Evolutionary conservation across 2,329 filamentous ascomycete species (phyloP).

Genomic region (Diaporthe sp.): DNA sequence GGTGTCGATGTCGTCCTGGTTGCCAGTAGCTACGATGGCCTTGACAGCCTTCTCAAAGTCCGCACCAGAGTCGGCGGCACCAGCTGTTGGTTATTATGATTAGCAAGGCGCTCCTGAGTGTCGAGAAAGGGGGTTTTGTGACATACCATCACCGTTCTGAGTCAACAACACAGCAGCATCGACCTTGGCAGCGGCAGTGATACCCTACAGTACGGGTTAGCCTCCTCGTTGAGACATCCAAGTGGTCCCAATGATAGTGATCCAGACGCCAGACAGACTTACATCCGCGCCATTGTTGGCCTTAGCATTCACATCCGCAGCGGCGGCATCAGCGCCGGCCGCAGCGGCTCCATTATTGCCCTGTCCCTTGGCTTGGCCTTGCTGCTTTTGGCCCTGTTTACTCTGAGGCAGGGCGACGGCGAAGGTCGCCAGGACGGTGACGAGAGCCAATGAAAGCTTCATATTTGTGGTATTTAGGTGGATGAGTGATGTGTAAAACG

Average conservation of each 20-base stretch:
- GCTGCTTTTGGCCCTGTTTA: background rate
- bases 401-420: background rate
- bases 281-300: conserved; percentile 28
- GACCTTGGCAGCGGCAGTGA: conserved; percentile 20
- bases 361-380: conserved; percentile 5
- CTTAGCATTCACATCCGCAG: conserved; percentile 16
- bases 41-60: conserved; percentile 27
- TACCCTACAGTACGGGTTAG: background rate
- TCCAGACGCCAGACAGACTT: too few species aligned
- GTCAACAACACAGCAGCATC: conserved; percentile 27
- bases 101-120: background rate
- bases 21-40: conserved; percentile 14
- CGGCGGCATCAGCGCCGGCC: background rate
- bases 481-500: background rate
- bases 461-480: background rate
- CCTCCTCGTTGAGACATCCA: background rate
- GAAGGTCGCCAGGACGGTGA: conserved; percentile 27
- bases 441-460: conserved; percentile 23
- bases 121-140: background rate
- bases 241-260: too few species aligned
- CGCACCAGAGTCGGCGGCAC: conserved; percentile 11
- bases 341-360: conserved; percentile 4
- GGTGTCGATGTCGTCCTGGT: conserved; percentile 8
- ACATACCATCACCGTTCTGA: conserved; percentile 24
- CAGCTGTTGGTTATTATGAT: background rate